Evolutionary conservation across 805 yeast species (phyloP), one percentile per base, ranked within the genome.

Genomic region (Zygotorulaspora florentina): DNA sequence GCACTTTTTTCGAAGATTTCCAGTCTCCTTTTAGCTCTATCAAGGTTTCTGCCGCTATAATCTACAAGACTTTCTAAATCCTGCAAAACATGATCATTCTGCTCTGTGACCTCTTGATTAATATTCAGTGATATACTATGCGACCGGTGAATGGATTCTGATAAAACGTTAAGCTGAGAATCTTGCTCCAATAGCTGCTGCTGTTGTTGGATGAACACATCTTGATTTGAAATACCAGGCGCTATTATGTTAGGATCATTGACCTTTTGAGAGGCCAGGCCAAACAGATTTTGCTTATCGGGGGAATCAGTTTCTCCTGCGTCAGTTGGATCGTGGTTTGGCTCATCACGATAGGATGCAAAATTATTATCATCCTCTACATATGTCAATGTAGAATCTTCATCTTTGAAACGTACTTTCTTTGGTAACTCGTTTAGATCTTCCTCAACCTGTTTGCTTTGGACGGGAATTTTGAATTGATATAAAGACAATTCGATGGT

Each of bases 41-140:
- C 53, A 11, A 79, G 55, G 30, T 70, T 67, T 29, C 67, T 55
- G 20, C 71, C 73, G n/a, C 74, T 67, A 27, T 62, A 53, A 39
- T 71, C 74, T 15, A 79, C 59, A 34, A 74, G 73, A 18, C 59
- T 58, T 50, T 79, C 84, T 31, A 79, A 56, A 52, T 79, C 83
- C 27, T 70, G 70, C 23, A 79, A 54, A 12, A 78, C 50, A 7
- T 51, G 51, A 18, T 71, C 72, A 56, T 77, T 66, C 40, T 79
- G 83, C 3, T 72, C 73, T 10, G 62, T 66, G 8, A 78, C 56
- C 50, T 79, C 83, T 5, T 62, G 65, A 46, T 76, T 68, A 10
- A 79, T 78, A 27, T 65, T 69, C 8, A 70, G 33, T 2, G 82
- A 74, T 37, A 79, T 62, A 1, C 66, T 69, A 49, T 70, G 70